A percentile compares a stretch with the other conserved stretches of the same genome.
Conservation (phyloP, 257 asterid species). For the Solanum pinnatisectum region DNA sequence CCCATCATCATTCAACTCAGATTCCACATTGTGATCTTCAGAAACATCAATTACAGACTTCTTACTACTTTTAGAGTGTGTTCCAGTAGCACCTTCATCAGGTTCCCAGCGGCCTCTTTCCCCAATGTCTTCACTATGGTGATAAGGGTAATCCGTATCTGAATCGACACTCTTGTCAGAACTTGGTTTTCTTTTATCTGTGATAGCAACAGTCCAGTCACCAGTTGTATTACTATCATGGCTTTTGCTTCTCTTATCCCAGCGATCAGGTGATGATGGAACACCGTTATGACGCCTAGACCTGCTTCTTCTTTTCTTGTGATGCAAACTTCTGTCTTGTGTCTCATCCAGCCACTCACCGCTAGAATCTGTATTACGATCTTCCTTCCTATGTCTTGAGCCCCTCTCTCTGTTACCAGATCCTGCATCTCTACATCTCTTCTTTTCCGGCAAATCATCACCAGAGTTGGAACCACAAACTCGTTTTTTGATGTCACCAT, state of each 20-base stretch:
- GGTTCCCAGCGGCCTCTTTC: slow-evolving; percentile 60
- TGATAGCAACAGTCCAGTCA: slow-evolving; percentile 21
- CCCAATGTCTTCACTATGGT: slow-evolving; percentile 13
- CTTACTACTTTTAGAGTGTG: not conserved
- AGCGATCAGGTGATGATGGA: slow-evolving; percentile 26
- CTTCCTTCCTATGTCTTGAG: slow-evolving; percentile 12
- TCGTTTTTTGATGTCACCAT: slow-evolving; percentile 4
- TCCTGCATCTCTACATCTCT: slow-evolving; percentile 8
- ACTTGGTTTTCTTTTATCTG: slow-evolving; percentile 17
- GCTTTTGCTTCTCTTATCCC: slow-evolving; percentile 16
- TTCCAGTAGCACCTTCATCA: slow-evolving; percentile 5
- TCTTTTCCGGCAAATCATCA: slow-evolving; percentile 13
- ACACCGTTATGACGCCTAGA: slow-evolving; percentile 4
- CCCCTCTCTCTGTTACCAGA: slow-evolving; percentile 15
- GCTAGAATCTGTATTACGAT: slow-evolving; percentile 11
- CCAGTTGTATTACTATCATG: slow-evolving; percentile 10
- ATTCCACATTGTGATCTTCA: not conserved
- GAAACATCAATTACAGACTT: not conserved
- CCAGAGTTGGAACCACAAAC: slow-evolving; percentile 1
- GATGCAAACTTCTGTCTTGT: not conserved
- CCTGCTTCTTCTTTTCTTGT: not conserved
- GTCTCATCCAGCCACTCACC: slow-evolving; percentile 9
- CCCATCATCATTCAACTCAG: not conserved
- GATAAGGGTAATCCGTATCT: not conserved
- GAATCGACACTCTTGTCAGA: slow-evolving; percentile 9